These are phyloP conservation scores for Elongisporangium prolatum DNA, from an alignment of 352 stramenopile genomes.

Conservation along the genomic window DNA sequence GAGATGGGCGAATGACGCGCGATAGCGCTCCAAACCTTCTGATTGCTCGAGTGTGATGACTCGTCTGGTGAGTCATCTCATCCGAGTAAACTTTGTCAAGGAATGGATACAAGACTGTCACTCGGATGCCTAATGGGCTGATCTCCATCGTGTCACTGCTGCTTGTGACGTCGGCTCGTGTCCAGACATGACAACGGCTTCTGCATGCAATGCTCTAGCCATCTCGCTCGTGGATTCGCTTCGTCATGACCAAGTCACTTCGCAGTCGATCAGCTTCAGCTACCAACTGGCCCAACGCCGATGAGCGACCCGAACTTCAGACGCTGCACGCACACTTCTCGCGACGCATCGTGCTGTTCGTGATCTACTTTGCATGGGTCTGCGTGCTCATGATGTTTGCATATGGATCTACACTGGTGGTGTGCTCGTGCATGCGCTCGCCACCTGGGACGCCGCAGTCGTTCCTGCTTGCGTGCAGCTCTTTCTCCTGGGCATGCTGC, in stretches of 20 bases:
- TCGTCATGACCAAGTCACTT: background rate
- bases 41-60: background rate
- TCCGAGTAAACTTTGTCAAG: background rate
- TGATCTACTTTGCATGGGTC: conserved; percentile 32
- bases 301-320: conserved; percentile 10
- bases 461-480: conserved; percentile 2
- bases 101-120: background rate
- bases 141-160: background rate
- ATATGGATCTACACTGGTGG: conserved; percentile 21
- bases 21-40: background rate
- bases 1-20: background rate
- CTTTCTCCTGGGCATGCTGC: conserved; percentile 13
- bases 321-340: conserved; percentile 16
- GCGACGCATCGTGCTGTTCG: conserved; percentile 21
- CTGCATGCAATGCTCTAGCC: background rate
- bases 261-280: background rate
- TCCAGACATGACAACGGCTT: background rate
- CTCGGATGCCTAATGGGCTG: background rate
- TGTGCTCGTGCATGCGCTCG: conserved; percentile 4
- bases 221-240: background rate
- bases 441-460: conserved; percentile 2
- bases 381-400: conserved; percentile 16
- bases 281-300: conserved; percentile 8
- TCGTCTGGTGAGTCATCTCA: background rate
- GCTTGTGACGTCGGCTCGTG: background rate